Evolutionary conservation across 1,284 basidiomycete species (phyloP), one percentile per base, ranked within the genome.

Genomic region (Leccinum fallax): DNA sequence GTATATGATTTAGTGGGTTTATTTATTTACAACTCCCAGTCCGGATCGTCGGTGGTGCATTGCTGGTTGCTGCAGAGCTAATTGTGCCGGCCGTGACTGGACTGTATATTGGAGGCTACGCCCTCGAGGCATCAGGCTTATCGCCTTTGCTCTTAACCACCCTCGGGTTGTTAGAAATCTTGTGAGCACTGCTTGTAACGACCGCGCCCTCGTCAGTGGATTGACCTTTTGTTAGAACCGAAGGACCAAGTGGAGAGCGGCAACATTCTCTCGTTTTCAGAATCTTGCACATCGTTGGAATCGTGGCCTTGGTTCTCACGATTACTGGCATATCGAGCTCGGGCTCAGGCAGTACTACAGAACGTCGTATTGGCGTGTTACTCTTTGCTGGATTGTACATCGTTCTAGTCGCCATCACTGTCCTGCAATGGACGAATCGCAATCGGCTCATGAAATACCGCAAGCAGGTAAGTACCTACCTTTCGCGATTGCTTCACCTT

Each of bases 161-260:
- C 0, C 69, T 88, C 30, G 86, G 87, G 4, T 83, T 89, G 66
- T 68, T 89, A 55, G 81, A 83, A 57, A 82, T 84, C 64, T 81
- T 83, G 88, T 88, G 77, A 66, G 86, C 79, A 48, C 24, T 32
- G 10, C 21, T 54, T 13, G 13, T 34, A 48, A 53, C 24, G 11
- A 61, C 38, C 30, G 3, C 11, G 5, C 61, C 26, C 16, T 40
- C 53, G 24, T 62, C 26, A 24, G 19, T 46, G 2, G 30, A 57
- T 9, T 64, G 32, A 65, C 43, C 15, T 21, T 53, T n/a, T 43
- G 7, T 28, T 40, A 77, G 74, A 65, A 66, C 64, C 5, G 68
- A 71, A 63, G 69, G 63, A 13, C 64, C 71, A 13, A 58, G 66
- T 21, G 63, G 61, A 52, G 38, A 61, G 19, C 36, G 32, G n/a